These are phyloP conservation scores for Calophaca sinica DNA, from an alignment of 306 rosid species.

Conservation along the genomic window DNA sequence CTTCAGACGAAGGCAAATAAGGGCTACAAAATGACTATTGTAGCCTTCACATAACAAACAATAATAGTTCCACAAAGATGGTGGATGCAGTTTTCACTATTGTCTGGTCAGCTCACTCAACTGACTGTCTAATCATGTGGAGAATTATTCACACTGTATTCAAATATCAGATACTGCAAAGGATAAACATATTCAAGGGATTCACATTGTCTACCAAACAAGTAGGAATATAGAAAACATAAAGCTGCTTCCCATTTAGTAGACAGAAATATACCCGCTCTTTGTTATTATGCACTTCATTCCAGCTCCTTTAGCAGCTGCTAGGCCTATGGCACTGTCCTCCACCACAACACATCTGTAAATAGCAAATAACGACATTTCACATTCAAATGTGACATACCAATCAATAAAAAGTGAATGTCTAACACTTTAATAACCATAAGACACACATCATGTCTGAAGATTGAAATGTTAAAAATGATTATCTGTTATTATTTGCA, in stretches of 20 bases:
- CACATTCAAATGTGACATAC: slow-evolving; percentile 35
- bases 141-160: too few species aligned
- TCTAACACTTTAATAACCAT: neutral
- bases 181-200: too few species aligned
- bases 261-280: slow-evolving; percentile 69
- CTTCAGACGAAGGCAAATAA: too few species aligned
- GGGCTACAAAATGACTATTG: too few species aligned
- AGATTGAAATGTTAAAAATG: slow-evolving; percentile 15
- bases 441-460: neutral
- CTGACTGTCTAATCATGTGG: too few species aligned
- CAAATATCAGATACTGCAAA: too few species aligned
- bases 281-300: slow-evolving; percentile 93
- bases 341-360: slow-evolving; percentile 95
- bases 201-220: too few species aligned
- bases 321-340: slow-evolving; percentile 95
- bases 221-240: too few species aligned
- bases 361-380: slow-evolving; percentile 33
- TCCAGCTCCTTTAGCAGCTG: slow-evolving; percentile 95
- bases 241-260: neutral
- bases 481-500: slow-evolving; percentile 12
- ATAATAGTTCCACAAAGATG: too few species aligned
- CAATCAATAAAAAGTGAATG: slow-evolving; percentile 9
- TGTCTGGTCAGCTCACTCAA: too few species aligned
- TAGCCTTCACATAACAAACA: too few species aligned
- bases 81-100: too few species aligned